Conservation (phyloP, 306 rosid species). For the Prunus davidiana region DNA sequence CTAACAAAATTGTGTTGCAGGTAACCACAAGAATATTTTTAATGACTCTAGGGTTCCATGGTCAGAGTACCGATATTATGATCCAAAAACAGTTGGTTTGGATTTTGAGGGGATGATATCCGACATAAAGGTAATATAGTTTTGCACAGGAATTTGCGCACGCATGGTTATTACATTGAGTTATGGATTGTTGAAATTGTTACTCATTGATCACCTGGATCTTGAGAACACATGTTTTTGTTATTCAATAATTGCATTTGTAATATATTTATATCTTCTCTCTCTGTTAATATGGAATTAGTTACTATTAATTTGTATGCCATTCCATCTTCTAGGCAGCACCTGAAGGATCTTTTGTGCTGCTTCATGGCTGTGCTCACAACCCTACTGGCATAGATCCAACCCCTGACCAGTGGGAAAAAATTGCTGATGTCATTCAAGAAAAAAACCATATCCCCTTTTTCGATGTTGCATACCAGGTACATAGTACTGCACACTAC, state of each 20-base stretch:
- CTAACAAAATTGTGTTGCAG: constrained; percentile 37
- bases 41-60: constrained; percentile 86
- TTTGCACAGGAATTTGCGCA: background rate
- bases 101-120: constrained; percentile 95
- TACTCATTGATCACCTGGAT: background rate
- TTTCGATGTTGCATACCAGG: constrained; percentile 99
- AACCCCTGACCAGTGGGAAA: constrained; percentile 89
- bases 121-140: constrained; percentile 69
- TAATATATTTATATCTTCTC: background rate
- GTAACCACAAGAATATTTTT: constrained; percentile 97
- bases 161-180: background rate
- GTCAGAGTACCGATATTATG: constrained; percentile 92
- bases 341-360: constrained; percentile 87
- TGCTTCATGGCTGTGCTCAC: constrained; percentile 99
- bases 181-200: background rate
- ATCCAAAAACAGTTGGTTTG: constrained; percentile 97
- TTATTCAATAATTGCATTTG: background rate
- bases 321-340: constrained; percentile 51
- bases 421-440: constrained; percentile 84
- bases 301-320: background rate
- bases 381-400: constrained; percentile 99
- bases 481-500: constrained; percentile 10
- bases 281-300: background rate
- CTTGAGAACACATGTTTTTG: background rate
- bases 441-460: constrained; percentile 83